A percentile compares a stretch with the other conserved stretches of the same genome.
phyloP scores from a whole-genome alignment of 225 moss, liverwort and hornwort genomes.

The Pleurozium schreberi region DNA sequence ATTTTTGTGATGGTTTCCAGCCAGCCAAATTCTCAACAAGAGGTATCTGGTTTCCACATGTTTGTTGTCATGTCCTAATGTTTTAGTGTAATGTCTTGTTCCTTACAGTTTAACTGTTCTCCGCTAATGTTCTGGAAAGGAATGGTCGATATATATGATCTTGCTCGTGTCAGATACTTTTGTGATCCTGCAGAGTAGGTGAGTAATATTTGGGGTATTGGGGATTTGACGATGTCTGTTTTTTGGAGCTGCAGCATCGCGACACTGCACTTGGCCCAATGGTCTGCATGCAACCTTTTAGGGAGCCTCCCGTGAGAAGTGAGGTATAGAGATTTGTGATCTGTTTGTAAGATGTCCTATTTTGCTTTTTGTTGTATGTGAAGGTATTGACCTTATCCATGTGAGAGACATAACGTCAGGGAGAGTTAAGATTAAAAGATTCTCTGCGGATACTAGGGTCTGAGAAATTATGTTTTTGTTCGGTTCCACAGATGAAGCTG shows the following conservation, averaged over 20 bases:
- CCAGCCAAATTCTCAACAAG: slow-evolving; percentile 50
- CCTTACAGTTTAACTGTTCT: not conserved
- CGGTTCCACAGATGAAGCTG: slow-evolving; percentile 61
- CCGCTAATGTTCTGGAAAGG: not conserved
- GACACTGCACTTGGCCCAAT: slow-evolving; percentile 59
- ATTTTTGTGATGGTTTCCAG: slow-evolving; percentile 86
- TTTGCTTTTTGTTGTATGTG: not conserved
- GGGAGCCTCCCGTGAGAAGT: slow-evolving; percentile 32
- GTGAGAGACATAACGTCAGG: not conserved
- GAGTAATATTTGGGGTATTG: not conserved
- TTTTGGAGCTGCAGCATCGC: slow-evolving; percentile 45
- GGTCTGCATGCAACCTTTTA: slow-evolving; percentile 47
- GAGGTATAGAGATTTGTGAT: slow-evolving; percentile 52
- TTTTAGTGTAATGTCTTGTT: not conserved
- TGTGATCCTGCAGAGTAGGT: not conserved
- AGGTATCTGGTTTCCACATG: slow-evolving; percentile 36
- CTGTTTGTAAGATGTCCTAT: not conserved
- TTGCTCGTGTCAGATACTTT: not conserved
- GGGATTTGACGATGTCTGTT: not conserved
- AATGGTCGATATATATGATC: not conserved
- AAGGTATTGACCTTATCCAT: not conserved
- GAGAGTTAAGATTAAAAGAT: not conserved
- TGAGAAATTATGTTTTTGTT: not conserved
- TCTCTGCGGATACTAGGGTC: not conserved
- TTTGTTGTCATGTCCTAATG: not conserved